phyloP scores from a whole-genome alignment of 169 alveolate genomes.

The Cryptosporidium meleagridis region DNA sequence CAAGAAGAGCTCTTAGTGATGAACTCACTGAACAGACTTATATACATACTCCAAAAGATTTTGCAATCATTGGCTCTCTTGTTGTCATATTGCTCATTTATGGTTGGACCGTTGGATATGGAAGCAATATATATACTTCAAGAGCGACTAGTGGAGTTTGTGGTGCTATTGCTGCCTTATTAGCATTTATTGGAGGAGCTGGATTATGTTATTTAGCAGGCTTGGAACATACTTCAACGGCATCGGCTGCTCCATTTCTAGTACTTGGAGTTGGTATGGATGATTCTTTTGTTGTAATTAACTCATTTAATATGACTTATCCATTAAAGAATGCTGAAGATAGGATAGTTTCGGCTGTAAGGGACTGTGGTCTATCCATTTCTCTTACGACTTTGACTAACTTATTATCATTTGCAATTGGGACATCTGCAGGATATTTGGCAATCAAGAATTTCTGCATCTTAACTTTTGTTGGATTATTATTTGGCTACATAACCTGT shows the following conservation, averaged over 20 bases:
- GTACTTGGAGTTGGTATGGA: conserved; percentile 87
- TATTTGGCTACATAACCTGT: conserved; percentile 83
- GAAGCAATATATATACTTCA: conserved; percentile 63
- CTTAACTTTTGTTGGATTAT: conserved; percentile 81
- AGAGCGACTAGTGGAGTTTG: conserved; percentile 75
- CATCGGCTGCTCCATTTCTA: conserved; percentile 85
- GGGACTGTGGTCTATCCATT: conserved; percentile 85
- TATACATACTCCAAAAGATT: conserved; percentile 66
- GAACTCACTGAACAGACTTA: conserved; percentile 67
- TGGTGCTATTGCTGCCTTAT: conserved; percentile 85
- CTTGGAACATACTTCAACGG: conserved; percentile 82
- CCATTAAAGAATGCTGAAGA: conserved; percentile 81
- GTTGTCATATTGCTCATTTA: conserved; percentile 40
- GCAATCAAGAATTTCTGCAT: conserved; percentile 84
- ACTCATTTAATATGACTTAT: conserved; percentile 82
- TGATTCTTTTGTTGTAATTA: conserved; percentile 83
- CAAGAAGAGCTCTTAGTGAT: conserved; percentile 74
- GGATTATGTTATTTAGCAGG: conserved; percentile 85
- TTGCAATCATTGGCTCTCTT: conserved; percentile 66
- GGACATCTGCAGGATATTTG: conserved; percentile 84
- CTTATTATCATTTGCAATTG: conserved; percentile 83
- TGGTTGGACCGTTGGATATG: conserved; percentile 75
- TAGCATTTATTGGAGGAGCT: conserved; percentile 84
- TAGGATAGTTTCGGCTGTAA: conserved; percentile 81
- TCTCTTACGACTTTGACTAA: conserved; percentile 86